Base-by-base conservation (phyloP, 768 basidiomycete species). In the Tremella fuciformis region DNA sequence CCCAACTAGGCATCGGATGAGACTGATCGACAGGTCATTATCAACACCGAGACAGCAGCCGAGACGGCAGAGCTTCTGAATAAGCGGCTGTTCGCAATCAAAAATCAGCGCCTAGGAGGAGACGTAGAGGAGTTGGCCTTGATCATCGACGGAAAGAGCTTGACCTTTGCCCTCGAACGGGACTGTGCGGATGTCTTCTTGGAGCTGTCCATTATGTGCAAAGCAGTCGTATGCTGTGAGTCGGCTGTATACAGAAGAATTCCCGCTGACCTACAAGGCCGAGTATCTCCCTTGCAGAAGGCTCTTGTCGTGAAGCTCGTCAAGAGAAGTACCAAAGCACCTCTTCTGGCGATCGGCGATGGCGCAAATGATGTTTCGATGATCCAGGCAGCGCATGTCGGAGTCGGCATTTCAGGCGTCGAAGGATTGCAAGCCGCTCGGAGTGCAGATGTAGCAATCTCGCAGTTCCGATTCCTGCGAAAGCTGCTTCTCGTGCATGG, bases 391-490 rank as follows among this genome's bases (percentile, higher is more conserved):
- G 94, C 94, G 0, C 94, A 98, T 73, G 89, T 98, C 47, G 94
- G 94, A 26, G 87, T 98, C 55, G 94, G 94, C 68, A 98, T 98
- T 49, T 97, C 93, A 46, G 94, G 94, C 53, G 89, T 97, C 21
- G 94, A 99, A 83, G 96, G 96, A 78, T 80, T 99, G 3, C 96
- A 98, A 88, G 96, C 96, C 44, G 96, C 96, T 37, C 86, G 96
- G 47, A 94, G 93, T 29, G 90, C 96, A 13, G 96, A 99, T 77
- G 86, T 99, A 39, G 90, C 96, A 0, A 99, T 99, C 63, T 94
- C 93, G 1, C 94, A 99, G 77, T 99, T 99, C 81, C 83, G 94
- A 19, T 98, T 82, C 79, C 80, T 99, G 64, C 93, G 91, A 79
- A 99, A 99, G 77, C 78, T 98, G 22, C 76, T 99, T 8, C 85